Percentiles rank a stretch among this genome's conserved stretches.
phyloP scores from a whole-genome alignment of 2,329 filamentous ascomycete species.

The Penicillium sp. region DNA sequence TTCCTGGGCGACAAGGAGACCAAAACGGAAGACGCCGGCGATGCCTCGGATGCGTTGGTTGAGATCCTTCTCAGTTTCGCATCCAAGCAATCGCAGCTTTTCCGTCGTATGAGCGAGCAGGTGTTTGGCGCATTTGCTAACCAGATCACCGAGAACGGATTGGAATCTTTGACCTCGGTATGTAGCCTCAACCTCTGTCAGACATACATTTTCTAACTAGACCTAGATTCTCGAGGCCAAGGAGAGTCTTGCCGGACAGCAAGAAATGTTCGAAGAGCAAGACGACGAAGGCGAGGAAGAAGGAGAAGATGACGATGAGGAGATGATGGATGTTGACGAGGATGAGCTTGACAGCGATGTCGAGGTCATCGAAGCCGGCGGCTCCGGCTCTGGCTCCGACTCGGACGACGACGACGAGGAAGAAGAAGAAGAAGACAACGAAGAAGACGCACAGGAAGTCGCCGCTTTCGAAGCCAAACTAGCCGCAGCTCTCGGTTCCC shows the following conservation, averaged over 20 bases:
- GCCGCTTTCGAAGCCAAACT: constrained; percentile 72
- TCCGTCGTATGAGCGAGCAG: constrained; percentile 82
- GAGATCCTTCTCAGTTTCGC: constrained; percentile 90
- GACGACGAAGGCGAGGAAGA: constrained; percentile 49
- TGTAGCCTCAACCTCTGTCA: constrained; percentile 4
- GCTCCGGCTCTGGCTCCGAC: constrained; percentile 44
- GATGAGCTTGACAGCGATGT: constrained; percentile 38
- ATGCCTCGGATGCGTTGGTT: constrained; percentile 69
- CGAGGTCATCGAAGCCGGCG: constrained; percentile 40
- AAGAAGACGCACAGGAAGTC: constrained; percentile 52
- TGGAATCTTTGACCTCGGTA: constrained; percentile 61
- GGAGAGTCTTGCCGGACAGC: constrained; percentile 79
- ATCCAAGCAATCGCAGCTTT: constrained; percentile 77
- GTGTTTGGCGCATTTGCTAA: constrained; percentile 81
- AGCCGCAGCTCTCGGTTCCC: constrained; percentile 73
- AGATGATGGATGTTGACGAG: constrained; percentile 51
- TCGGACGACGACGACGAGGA: constrained; percentile 38
- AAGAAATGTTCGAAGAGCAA: constrained; percentile 77
- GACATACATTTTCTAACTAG: constrained; percentile 38
- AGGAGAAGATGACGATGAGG: constrained; percentile 41
- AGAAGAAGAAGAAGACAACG: constrained; percentile 46
- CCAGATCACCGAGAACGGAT: constrained; percentile 69
- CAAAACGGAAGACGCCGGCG: constrained; percentile 51
- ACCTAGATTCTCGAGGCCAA: constrained; percentile 71
- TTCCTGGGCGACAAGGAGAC: constrained; percentile 54